Evolutionary conservation across 116 monocot genomes (phyloP), one percentile per base, ranked within the genome.

Genomic region (Iris pallida): DNA sequence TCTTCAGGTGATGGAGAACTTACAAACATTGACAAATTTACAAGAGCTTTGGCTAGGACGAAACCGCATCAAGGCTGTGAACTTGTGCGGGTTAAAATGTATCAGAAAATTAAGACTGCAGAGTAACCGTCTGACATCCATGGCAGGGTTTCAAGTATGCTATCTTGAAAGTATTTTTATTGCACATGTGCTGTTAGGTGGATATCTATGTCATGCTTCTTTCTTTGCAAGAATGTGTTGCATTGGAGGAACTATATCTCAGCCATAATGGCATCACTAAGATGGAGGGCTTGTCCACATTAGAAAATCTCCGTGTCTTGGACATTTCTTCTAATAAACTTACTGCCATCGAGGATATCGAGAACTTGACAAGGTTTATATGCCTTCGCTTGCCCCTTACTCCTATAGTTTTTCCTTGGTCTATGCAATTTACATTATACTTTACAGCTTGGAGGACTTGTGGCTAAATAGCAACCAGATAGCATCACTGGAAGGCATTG

Each of bases 381-480:
- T 30, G 30, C 30, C 30, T 30, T 30, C 30, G 3, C 30, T 30
- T 30, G 3, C 30, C 30, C 30, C 30, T 30, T 30, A 30, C 30
- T 30, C 30, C 30, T 0, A 30, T 30, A 30, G 30, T 30, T 30
- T 30, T 0, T 30, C 30, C 30, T 63, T 43, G 59, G 45, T 17
- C 12, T 47, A 20, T 47, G 16, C 15, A 55, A 45, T 71, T 57
- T 41, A 57, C 10, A 40, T 46, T 69, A 14, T 40, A 47, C 54
- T 57, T 20, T 69, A 45, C 78, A 97, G 96, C 63, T 73, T 97
- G 59, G 96, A 92, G 68, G 96, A 97, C 68, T 62, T 97, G 51
- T 92, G 96, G 96, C 87, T 97, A n/a, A 97, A 97, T 79, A 89
- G 89, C 68, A 97, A 97, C 72, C 80, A 87, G 60, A 92, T 97